Evolutionary conservation across 805 yeast genomes (phyloP).

Genomic region (Monosporozyma aerobia): DNA sequence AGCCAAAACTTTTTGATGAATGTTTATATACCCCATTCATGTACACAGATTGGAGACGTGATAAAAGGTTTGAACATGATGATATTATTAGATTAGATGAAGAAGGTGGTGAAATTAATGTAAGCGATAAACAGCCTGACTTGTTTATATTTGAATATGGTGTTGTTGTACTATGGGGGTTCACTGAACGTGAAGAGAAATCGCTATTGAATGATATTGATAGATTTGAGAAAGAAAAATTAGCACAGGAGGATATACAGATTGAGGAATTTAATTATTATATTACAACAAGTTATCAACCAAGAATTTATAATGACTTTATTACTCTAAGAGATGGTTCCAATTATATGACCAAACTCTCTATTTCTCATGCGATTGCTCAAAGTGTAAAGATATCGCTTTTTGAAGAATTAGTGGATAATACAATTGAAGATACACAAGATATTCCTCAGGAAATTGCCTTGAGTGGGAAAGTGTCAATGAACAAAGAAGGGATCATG

Average conservation of each 20-base stretch:
- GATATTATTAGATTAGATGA: constrained; percentile 68
- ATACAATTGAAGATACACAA: constrained; percentile 94
- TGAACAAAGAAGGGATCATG: constrained; percentile 93
- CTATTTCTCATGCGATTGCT: constrained; percentile 91
- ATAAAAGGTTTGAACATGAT: constrained; percentile 33
- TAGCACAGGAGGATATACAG: constrained; percentile 77
- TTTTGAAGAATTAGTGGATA: constrained; percentile 92
- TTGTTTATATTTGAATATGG: constrained; percentile 91
- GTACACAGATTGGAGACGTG: constrained; percentile 69
- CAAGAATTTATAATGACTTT: constrained; percentile 90
- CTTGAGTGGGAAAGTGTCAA: constrained; percentile 84
- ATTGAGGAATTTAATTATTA: constrained; percentile 92
- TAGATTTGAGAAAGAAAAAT: constrained; percentile 84
- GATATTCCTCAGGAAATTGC: constrained; percentile 97
- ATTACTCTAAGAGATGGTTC: constrained; percentile 82
- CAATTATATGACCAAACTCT: constrained; percentile 84
- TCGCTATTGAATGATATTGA: constrained; percentile 77
- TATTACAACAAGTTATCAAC: constrained; percentile 88
- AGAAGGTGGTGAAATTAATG: constrained; percentile 91
- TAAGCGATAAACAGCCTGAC: constrained; percentile 69
- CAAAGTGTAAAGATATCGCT: constrained; percentile 92
- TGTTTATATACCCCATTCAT: constrained; percentile 87
- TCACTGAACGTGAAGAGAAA: constrained; percentile 70
- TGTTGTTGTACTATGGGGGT: constrained; percentile 97
- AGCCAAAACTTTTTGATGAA: constrained; percentile 87